Evolutionary conservation across 441 rosid genomes (phyloP).

Genomic region (Geranium incanum): DNA sequence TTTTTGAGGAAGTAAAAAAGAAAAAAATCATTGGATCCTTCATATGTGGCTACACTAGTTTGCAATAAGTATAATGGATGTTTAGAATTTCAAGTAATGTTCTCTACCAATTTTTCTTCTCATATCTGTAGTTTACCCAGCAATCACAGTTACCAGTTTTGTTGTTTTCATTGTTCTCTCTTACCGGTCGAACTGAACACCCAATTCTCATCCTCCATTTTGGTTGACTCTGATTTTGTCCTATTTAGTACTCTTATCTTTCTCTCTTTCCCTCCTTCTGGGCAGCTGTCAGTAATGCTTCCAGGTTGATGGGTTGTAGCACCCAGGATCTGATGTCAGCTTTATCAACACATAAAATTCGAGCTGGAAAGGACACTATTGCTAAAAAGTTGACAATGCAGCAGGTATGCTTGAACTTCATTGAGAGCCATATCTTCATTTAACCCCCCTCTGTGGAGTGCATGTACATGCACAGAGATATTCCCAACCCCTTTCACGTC

Average conservation of each 20-base stretch:
- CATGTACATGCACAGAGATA: not conserved
- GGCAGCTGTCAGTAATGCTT: constrained; percentile 63
- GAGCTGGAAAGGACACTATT: constrained; percentile 62
- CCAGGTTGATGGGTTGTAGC: constrained; percentile 67
- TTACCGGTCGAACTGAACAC: not conserved
- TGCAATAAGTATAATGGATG: not conserved
- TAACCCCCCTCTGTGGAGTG: not conserved
- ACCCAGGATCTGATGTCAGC: constrained; percentile 48
- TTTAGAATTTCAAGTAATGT: not conserved
- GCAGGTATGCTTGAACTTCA: constrained; percentile 46
- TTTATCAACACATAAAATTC: constrained; percentile 64
- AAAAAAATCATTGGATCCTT: not conserved
- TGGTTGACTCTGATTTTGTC: not conserved
- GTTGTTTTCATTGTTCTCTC: not conserved
- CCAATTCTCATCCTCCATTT: not conserved
- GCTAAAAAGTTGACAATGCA: constrained; percentile 63
- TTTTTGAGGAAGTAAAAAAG: not conserved
- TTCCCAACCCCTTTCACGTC: not conserved
- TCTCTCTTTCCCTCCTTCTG: not conserved
- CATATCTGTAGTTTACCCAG: not conserved
- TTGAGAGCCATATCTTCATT: not conserved
- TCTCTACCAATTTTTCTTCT: not conserved
- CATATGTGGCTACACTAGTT: not conserved
- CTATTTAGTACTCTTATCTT: constrained; percentile 8
- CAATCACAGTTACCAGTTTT: not conserved